Percentiles rank a stretch among this genome's conserved stretches.
These are phyloP conservation scores for Penicillium paradoxum DNA, from an alignment of 495 filamentous ascomycete genomes.

Conservation along the genomic window DNA sequence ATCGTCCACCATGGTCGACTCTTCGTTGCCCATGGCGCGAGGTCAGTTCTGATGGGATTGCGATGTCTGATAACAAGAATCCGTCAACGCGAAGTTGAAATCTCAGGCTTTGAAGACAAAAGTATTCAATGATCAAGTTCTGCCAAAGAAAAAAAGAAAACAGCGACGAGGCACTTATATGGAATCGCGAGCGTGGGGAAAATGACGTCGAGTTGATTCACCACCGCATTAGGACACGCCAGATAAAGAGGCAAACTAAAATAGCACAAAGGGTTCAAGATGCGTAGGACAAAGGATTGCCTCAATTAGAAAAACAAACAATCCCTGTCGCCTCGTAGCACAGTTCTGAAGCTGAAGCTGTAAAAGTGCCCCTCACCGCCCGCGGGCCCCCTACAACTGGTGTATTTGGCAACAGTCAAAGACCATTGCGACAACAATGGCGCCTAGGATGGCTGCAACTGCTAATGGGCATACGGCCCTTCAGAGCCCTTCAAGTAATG, in stretches of 20 bases:
- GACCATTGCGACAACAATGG: not conserved
- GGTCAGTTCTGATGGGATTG: conserved; percentile 20
- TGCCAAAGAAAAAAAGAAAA: not conserved
- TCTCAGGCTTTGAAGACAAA: not conserved
- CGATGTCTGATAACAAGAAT: conserved; percentile 26
- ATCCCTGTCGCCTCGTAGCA: not conserved
- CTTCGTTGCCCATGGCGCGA: conserved; percentile 64
- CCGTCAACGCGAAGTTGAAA: not conserved
- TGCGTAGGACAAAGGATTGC: not conserved
- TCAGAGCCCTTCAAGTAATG: conserved; percentile 2
- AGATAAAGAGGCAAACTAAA: not conserved
- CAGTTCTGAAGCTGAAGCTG: not conserved
- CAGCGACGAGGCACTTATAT: conserved; percentile 1
- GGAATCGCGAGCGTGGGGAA: not conserved
- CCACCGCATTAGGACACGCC: not conserved
- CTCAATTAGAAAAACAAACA: not conserved
- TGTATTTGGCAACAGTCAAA: conserved; percentile 19
- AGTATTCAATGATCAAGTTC: not conserved
- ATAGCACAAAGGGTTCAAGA: conserved; percentile 3
- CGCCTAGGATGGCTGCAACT: conserved; percentile 16
- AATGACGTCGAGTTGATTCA: conserved; percentile 23
- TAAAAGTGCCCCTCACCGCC: conserved; percentile 30
- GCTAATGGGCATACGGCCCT: conserved; percentile 25
- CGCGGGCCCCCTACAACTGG: conserved; percentile 14
- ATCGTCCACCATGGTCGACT: conserved; percentile 58